Base-by-base conservation (phyloP, 1,284 basidiomycete genomes). In the Peniophora sp. region DNA sequence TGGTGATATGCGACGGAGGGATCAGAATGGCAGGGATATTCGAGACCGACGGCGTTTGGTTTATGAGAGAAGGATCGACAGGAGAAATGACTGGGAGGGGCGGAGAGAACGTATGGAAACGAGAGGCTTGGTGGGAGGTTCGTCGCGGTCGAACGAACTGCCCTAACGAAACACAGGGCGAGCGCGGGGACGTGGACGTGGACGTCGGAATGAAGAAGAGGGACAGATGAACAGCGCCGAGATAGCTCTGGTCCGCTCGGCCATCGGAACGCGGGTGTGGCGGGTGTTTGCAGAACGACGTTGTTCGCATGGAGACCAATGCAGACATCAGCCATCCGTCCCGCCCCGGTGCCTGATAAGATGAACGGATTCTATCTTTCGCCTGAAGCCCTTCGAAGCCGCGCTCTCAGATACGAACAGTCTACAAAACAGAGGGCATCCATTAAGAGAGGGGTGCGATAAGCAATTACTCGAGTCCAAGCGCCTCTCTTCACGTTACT, bases 301-400 rank as follows among this genome's bases (percentile, higher is more conserved):
- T 41, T 20, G 37, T n/a, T 41, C 37, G 37, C 37, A 41, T 41
- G 37, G 37, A n/a, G 37, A 41, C 37, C 37, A 41, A 41, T 41
- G 15, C n/a, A n/a, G 8, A 41, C 37, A 32, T 32, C 37, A 41
- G 8, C 15, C 37, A 15, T 41, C 37, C 37, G n/a, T 41, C 37
- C 8, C 34, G 34, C n/a, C n/a, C n/a, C 5, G 37, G 37, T 41
- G 15, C 37, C 37, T 41, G 37, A 8, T 41, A 5, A 32, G 27
- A 32, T 32, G 27, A 32, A 32, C 27, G 6, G 6, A 32, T 32
- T 32, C 27, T 32, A 12, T 32, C n/a, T n/a, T n/a, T n/a, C n/a
- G n/a, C n/a, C n/a, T n/a, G n/a, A n/a, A n/a, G n/a, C n/a, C n/a
- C n/a, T n/a, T n/a, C n/a, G n/a, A 32, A 32, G 27, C 27, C 27